Conservation (phyloP, 2,329 filamentous ascomycete species). For the Epichloe brachyelytri region DNA sequence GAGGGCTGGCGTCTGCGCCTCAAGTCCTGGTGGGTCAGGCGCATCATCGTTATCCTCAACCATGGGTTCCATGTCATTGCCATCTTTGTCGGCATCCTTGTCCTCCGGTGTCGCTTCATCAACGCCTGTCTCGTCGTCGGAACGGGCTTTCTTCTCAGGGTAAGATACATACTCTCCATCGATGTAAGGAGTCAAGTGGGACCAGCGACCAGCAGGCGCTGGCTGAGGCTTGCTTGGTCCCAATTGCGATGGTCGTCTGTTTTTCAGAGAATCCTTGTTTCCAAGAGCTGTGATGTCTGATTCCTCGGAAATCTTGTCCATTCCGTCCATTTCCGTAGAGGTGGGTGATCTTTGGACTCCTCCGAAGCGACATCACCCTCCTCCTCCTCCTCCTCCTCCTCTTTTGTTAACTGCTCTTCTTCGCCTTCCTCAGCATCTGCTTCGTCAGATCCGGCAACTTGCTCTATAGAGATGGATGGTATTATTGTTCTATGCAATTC, state of each 20-base stretch:
- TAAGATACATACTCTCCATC: conserved; percentile 25
- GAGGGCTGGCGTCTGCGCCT: conserved; percentile 23
- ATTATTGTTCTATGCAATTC: background rate
- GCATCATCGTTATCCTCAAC: conserved; percentile 21
- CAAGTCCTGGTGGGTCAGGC: conserved; percentile 16
- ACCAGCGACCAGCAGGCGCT: conserved; percentile 21
- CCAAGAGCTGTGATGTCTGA: background rate
- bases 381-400: background rate
- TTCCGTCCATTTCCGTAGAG: background rate
- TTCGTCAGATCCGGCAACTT: background rate
- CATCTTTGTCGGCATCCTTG: conserved; percentile 15
- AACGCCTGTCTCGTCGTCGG: conserved; percentile 18
- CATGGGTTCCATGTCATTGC: conserved; percentile 18
- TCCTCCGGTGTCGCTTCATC: conserved; percentile 21
- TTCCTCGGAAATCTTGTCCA: background rate
- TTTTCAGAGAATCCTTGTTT: background rate
- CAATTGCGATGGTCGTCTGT: conserved; percentile 2
- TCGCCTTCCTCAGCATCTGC: background rate
- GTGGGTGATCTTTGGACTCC: background rate
- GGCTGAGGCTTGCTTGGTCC: conserved; percentile 15
- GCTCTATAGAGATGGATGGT: conserved; percentile 3
- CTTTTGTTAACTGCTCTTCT: background rate
- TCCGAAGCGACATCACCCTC: background rate
- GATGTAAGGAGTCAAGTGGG: conserved; percentile 28
- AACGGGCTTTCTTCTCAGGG: conserved; percentile 23